phyloP scores from a whole-genome alignment of 1,284 basidiomycete genomes.

The Thecaphora frezii region DNA sequence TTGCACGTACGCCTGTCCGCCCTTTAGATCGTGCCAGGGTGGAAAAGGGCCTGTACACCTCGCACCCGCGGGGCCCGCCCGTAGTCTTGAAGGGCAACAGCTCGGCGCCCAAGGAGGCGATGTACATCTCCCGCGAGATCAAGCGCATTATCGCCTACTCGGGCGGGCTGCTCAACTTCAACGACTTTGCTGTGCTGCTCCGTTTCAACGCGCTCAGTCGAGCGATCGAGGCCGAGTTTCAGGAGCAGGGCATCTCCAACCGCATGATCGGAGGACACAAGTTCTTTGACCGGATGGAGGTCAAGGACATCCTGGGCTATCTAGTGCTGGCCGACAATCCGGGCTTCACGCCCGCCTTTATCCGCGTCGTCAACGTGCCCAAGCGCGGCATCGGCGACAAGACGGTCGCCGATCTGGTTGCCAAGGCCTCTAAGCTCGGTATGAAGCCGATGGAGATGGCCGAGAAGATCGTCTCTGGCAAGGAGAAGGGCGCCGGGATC shows the following conservation, averaged over 20 bases:
- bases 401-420: constrained; percentile 68
- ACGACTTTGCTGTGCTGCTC: constrained; percentile 64
- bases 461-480: constrained; percentile 19
- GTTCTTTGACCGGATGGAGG: constrained; percentile 76
- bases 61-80: constrained; percentile 68
- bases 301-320: constrained; percentile 86
- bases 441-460: constrained; percentile 67
- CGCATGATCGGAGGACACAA: constrained; percentile 78
- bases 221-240: constrained; percentile 74
- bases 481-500: constrained; percentile 65
- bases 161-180: constrained; percentile 67
- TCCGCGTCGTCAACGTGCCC: constrained; percentile 77
- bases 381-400: constrained; percentile 80
- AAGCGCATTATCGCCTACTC: constrained; percentile 74
- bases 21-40: constrained; percentile 71
- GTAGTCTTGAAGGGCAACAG: constrained; percentile 53
- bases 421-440: constrained; percentile 65
- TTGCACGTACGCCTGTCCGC: constrained; percentile 1
- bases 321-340: constrained; percentile 74
- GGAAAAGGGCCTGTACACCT: constrained; percentile 73
- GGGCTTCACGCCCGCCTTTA: constrained; percentile 70
- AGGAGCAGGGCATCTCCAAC: constrained; percentile 76
- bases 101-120: constrained; percentile 39
- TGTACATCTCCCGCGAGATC: constrained; percentile 73
- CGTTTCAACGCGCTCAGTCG: constrained; percentile 82